phyloP scores from a whole-genome alignment of 1,139 yeast species.

The Debaryomyces sp. region DNA sequence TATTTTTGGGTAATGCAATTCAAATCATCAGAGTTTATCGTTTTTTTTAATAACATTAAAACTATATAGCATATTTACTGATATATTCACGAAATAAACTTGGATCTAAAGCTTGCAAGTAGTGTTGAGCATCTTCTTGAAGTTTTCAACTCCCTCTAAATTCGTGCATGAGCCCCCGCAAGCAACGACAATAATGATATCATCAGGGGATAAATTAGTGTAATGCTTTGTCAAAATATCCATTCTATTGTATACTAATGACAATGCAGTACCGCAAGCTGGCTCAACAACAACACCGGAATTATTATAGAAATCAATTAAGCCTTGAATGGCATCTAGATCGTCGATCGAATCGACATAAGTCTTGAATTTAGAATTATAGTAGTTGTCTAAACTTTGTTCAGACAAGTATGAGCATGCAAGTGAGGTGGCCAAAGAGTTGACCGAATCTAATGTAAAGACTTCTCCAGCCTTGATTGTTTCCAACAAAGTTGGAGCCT shows the following conservation, averaged over 20 bases:
- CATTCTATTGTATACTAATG: conserved; percentile 26
- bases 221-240: conserved; percentile 25
- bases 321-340: conserved; percentile 35
- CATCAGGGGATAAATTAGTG: conserved; percentile 27
- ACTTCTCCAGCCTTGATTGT: conserved; percentile 32
- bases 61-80: background rate
- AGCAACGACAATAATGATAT: conserved; percentile 38
- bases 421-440: conserved; percentile 42
- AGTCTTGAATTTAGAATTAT: conserved; percentile 16
- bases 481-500: conserved; percentile 41
- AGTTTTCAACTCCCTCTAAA: conserved; percentile 21
- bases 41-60: background rate
- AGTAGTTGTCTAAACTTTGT: conserved; percentile 30
- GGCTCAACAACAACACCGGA: conserved; percentile 38
- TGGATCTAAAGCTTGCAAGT: conserved; percentile 2
- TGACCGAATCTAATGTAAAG: conserved; percentile 30
- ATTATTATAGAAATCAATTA: conserved; percentile 27
- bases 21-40: background rate
- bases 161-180: conserved; percentile 44
- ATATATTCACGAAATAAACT: background rate
- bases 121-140: conserved; percentile 16
- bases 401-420: conserved; percentile 42
- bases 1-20: background rate
- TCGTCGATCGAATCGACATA: conserved; percentile 36
- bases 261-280: conserved; percentile 46